A percentile compares a stretch with the other conserved stretches of the same genome.
These are phyloP conservation scores for Corinectria fuckeliana DNA, from an alignment of 2,329 filamentous ascomycete genomes.

Conservation along the genomic window DNA sequence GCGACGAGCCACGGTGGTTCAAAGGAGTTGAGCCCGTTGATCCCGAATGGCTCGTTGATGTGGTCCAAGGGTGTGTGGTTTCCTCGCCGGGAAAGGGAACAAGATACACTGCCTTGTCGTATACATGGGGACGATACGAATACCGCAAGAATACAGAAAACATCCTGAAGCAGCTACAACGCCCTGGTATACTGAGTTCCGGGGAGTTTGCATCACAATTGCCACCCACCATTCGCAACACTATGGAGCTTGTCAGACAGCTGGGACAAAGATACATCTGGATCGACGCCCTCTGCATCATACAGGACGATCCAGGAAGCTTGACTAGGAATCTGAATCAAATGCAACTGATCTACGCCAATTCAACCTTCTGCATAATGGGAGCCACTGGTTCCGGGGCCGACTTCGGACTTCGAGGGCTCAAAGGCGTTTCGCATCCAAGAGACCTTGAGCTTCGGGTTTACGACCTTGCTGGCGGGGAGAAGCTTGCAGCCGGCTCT, in stretches of 20 bases:
- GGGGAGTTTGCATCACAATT: slow-evolving; percentile 13
- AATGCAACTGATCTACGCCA: slow-evolving; percentile 21
- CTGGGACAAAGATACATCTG: slow-evolving; percentile 18
- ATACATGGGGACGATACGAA: slow-evolving; percentile 16
- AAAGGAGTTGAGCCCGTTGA: slow-evolving; percentile 11
- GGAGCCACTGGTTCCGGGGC: slow-evolving; percentile 17
- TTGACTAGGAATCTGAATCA: slow-evolving; percentile 17
- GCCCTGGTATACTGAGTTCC: not conserved
- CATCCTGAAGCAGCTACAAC: not conserved
- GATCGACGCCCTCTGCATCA: slow-evolving; percentile 20
- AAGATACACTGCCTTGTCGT: slow-evolving; percentile 16
- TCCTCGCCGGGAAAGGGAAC: not conserved
- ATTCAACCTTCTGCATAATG: slow-evolving; percentile 16
- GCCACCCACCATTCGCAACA: slow-evolving; percentile 15
- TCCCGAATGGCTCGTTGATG: slow-evolving; percentile 17
- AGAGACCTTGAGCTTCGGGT: slow-evolving; percentile 14
- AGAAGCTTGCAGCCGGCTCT: slow-evolving; percentile 1
- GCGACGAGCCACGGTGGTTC: slow-evolving; percentile 17
- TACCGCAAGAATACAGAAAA: slow-evolving; percentile 17
- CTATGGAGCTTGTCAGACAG: slow-evolving; percentile 7
- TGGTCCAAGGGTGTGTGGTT: slow-evolving; percentile 14
- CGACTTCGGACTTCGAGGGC: slow-evolving; percentile 16
- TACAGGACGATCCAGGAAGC: slow-evolving; percentile 15
- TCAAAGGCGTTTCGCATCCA: not conserved
- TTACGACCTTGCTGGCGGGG: slow-evolving; percentile 12